phyloP scores from a whole-genome alignment of 148 eudicot genomes.

The Vaccinium corymbosum region DNA sequence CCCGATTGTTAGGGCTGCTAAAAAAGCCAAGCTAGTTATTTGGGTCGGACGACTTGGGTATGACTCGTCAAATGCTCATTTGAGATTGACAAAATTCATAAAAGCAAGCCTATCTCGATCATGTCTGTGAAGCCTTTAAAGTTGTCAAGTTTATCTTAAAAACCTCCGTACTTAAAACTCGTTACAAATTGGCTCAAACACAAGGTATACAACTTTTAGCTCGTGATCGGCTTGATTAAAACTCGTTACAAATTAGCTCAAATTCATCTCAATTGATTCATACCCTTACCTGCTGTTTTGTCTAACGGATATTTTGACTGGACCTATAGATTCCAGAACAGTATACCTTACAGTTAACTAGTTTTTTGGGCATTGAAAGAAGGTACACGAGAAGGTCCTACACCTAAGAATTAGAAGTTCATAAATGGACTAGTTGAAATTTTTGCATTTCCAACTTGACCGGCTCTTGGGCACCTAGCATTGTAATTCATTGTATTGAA shows the following conservation, averaged over 20 bases:
- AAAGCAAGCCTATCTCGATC: neutral
- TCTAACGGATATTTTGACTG: neutral
- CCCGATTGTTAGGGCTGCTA: no score
- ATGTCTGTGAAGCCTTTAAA: no score
- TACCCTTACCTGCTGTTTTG: neutral
- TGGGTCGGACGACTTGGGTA: neutral
- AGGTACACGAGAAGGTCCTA: no score
- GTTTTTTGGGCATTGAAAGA: neutral
- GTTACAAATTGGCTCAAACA: no score
- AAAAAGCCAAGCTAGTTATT: no score
- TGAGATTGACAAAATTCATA: neutral
- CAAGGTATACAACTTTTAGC: no score
- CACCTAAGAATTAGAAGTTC: neutral
- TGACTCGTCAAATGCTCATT: neutral
- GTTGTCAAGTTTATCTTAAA: neutral
- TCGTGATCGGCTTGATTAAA: neutral
- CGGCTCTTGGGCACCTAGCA: neutral
- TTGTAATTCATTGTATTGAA: neutral
- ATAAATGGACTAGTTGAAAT: neutral
- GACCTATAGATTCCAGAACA: neutral
- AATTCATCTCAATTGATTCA: neutral
- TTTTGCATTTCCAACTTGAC: neutral
- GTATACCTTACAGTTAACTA: neutral
- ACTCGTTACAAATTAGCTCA: neutral
- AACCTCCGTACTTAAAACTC: neutral